Conservation (phyloP, 768 basidiomycete species). For the Suillus plorans region DNA sequence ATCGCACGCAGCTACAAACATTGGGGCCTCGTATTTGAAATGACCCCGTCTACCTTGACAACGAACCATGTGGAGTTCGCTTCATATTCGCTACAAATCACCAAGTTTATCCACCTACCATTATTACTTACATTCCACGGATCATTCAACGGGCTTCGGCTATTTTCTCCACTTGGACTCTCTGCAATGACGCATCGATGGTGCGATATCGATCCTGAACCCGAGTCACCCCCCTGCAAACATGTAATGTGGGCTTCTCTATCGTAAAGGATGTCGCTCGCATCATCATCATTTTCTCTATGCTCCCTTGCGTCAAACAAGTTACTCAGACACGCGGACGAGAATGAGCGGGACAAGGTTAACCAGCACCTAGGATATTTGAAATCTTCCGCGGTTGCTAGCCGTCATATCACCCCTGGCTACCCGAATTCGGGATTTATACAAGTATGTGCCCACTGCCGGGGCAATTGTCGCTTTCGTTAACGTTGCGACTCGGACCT, state of each 20-base stretch:
- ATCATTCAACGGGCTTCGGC: background rate
- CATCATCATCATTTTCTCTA: background rate
- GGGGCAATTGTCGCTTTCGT: background rate
- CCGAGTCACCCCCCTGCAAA: background rate
- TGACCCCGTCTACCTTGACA: background rate
- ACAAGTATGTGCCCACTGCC: too few relatives aligned
- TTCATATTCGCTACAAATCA: background rate
- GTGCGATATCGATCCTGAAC: background rate
- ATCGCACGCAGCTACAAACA: background rate
- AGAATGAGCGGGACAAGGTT: background rate
- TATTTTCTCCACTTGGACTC: background rate
- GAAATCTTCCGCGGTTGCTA: background rate
- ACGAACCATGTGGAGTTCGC: constrained; percentile 1
- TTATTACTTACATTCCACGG: background rate
- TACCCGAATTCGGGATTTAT: background rate
- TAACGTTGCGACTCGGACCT: background rate
- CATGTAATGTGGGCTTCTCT: background rate
- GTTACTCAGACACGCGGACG: background rate
- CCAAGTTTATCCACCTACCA: background rate
- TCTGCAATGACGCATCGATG: background rate
- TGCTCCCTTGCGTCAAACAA: background rate
- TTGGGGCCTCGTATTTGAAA: background rate
- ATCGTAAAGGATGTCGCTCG: background rate
- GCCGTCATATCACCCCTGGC: background rate
- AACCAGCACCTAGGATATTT: background rate